A percentile compares a stretch with the other conserved stretches of the same genome.
Conservation (phyloP, 257 asterid genomes). For the Penstemon newberryi region DNA sequence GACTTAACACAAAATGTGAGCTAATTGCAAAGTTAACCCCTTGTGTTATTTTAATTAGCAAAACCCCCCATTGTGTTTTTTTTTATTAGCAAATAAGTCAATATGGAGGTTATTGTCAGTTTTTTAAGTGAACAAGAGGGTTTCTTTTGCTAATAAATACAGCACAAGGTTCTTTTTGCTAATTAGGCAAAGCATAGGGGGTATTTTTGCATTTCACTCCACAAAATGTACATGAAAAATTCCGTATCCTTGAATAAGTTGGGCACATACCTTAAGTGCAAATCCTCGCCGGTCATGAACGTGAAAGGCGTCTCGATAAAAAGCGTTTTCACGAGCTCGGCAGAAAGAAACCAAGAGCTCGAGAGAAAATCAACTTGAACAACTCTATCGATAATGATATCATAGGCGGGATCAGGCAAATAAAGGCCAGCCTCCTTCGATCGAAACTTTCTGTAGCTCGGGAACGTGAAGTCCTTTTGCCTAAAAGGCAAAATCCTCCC, state of each 20-base stretch:
- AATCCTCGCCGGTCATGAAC: slow-evolving; percentile 89
- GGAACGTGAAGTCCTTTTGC: slow-evolving; percentile 44
- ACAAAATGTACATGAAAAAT: no score
- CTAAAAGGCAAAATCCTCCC: slow-evolving; percentile 92
- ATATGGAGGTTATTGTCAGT: no score
- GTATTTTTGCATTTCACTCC: no score
- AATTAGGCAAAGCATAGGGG: not conserved
- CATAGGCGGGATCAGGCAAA: slow-evolving; percentile 96
- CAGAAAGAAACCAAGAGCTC: slow-evolving; percentile 93
- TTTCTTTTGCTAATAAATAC: no score
- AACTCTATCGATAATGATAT: slow-evolving; percentile 62
- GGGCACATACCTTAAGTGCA: slow-evolving; percentile 72
- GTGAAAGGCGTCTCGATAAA: slow-evolving; percentile 88
- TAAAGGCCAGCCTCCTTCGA: slow-evolving; percentile 93
- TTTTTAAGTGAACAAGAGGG: no score
- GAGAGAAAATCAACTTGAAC: slow-evolving; percentile 94
- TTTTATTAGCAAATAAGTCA: no score
- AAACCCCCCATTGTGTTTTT: no score
- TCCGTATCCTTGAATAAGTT: not conserved
- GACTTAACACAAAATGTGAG: not conserved
- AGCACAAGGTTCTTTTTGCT: no score
- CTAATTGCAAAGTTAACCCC: not conserved
- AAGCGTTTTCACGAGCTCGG: slow-evolving; percentile 79
- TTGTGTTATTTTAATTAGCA: no score
- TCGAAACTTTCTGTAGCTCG: slow-evolving; percentile 82